A percentile compares a stretch with the other conserved stretches of the same genome.
phyloP scores from a whole-genome alignment of 2,329 filamentous ascomycete genomes.

The Xylaria sp. region DNA sequence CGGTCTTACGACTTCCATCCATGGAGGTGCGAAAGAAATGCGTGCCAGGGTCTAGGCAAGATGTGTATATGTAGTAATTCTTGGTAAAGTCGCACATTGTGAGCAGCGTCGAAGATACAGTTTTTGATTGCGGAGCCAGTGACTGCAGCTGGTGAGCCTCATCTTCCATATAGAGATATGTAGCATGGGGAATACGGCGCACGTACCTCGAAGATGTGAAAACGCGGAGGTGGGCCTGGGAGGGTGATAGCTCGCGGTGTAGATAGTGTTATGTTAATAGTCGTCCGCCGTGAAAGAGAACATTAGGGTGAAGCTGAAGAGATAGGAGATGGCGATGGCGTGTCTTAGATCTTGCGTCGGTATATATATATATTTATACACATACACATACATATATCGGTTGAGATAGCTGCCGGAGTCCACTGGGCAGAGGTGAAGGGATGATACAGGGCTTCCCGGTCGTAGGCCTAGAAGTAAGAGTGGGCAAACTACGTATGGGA shows the following conservation, averaged over 20 bases:
- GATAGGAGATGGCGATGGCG: conserved; percentile 40
- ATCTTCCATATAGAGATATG: conserved; percentile 6
- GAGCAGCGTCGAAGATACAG: conserved; percentile 4
- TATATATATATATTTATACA: conserved; percentile 37
- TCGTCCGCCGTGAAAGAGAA: conserved; percentile 15
- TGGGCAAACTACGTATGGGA: conserved; percentile 40
- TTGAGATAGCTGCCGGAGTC: conserved; percentile 35
- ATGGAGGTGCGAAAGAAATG: conserved; percentile 78
- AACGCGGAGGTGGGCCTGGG: not conserved
- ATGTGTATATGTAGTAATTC: conserved; percentile 81
- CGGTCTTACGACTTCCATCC: conserved; percentile 70
- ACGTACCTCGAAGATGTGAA: conserved; percentile 31
- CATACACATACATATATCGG: conserved; percentile 36
- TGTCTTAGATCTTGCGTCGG: conserved; percentile 40
- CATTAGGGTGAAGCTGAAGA: conserved; percentile 27
- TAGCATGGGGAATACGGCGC: not conserved
- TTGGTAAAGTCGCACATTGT: conserved; percentile 74
- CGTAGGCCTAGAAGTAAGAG: conserved; percentile 39
- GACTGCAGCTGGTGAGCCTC: conserved; percentile 29
- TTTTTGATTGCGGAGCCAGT: not conserved
- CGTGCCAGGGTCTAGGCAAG: conserved; percentile 73
- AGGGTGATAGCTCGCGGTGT: not conserved
- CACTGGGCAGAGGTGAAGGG: conserved; percentile 37
- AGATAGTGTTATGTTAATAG: conserved; percentile 9
- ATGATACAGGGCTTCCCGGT: conserved; percentile 45